Base-by-base conservation (phyloP, 108 stramenopile species). In the Craspedostauros australis region DNA sequence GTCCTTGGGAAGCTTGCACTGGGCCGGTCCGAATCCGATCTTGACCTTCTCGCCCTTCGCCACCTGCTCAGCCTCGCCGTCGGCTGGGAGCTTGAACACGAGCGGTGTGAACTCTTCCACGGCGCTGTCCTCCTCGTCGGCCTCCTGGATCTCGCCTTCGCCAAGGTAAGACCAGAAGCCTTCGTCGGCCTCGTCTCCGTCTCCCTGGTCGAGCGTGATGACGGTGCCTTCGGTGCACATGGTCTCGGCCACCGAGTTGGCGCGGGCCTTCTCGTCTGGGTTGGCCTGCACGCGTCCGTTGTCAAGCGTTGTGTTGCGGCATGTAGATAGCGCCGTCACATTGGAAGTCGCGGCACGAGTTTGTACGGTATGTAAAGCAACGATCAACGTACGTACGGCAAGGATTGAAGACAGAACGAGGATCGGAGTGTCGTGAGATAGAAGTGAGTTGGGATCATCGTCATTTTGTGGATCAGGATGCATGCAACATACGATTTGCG, bases 151-250 rank as follows among this genome's bases (percentile, higher is more conserved):
- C 19, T 72, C 68, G 21, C 64, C 80, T 32, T 76, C 88, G 36
- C 91, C 87, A 8, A 96, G 73, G 26, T 66, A 58, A 3, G 34
- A 58, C 95, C 95, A 96, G 57, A 96, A 96, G 25, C 78, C 88
- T 5, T 55, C 68, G 37, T 73, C 72, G 14, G 74, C 73, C 7
- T 66, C 68, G 18, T 73, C 77, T 4, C 63, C 77, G 39, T 80
- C 70, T 19, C 67, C 66, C 39, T 68, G 58, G 23, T 52, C 73
- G 26, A 75, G 18, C 6, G 61, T 54, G 9, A 25, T 54, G 26
- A 53, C 62, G 2, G 67, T 68, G 16, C 73, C 73, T n/a, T 50
- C 33, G 1, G 67, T 68, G 42, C 67, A 68, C 50, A 75, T 61
- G 21, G 46, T 46, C 22, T 68, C 73, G 22, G 62, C 73, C 40